Conservation (phyloP, 1,284 basidiomycete genomes). For the Ceratobasidium sp. region DNA sequence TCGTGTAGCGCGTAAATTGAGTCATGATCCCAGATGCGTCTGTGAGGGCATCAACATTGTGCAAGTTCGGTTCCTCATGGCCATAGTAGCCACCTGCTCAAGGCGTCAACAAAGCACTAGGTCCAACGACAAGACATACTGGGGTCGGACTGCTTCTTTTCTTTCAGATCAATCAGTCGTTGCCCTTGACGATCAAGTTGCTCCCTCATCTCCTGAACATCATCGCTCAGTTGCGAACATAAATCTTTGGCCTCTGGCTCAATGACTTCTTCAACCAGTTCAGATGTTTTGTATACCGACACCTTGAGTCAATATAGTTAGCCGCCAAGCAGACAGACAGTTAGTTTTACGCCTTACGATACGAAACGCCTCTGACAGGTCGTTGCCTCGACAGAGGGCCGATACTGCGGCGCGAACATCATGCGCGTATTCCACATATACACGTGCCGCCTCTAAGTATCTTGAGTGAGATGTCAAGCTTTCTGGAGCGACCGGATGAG, state of each 20-base stretch:
- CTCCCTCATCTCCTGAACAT: constrained; percentile 84
- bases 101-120: not conserved
- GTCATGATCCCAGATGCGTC: constrained; percentile 89
- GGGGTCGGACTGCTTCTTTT: constrained; percentile 80
- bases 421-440: constrained; percentile 85
- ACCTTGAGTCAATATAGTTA: not conserved
- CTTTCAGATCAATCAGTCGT: constrained; percentile 79
- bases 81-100: constrained; percentile 82
- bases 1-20: constrained; percentile 93
- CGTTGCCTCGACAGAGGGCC: constrained; percentile 78
- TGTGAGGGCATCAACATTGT: constrained; percentile 94
- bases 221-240: constrained; percentile 77
- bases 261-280: constrained; percentile 77
- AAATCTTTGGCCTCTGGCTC: constrained; percentile 82
- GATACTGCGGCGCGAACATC: constrained; percentile 83
- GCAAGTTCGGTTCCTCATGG: constrained; percentile 68
- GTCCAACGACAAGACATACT: constrained; percentile 57
- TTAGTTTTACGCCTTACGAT: constrained; percentile 63
- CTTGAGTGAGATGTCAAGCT: constrained; percentile 82
- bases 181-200: constrained; percentile 85
- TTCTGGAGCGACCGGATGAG: constrained; percentile 57
- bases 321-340: not conserved
- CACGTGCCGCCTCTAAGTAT: constrained; percentile 79
- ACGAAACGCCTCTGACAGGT: constrained; percentile 86
- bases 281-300: constrained; percentile 60